A percentile compares a stretch with the other conserved stretches of the same genome.
Evolutionary conservation across 2,329 filamentous ascomycete genomes (phyloP).

Genomic region (Fusarium veterinarium): DNA sequence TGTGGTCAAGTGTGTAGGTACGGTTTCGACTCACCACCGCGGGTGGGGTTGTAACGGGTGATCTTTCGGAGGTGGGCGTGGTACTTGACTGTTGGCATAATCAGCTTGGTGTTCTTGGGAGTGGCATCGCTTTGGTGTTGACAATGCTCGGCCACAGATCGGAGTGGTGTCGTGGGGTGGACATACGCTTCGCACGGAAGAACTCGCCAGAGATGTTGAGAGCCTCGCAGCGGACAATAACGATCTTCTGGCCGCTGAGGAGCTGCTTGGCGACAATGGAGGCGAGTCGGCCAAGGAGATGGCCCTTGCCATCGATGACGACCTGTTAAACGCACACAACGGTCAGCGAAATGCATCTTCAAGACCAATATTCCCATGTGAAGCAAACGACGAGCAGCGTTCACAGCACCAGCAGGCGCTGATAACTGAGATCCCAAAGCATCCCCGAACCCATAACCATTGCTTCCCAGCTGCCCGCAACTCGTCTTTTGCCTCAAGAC

Average conservation of each 20-base stretch:
- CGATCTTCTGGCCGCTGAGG: constrained; percentile 99
- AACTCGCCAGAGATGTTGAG: constrained; percentile 99
- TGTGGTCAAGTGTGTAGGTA: constrained; percentile 43
- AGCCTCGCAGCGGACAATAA: constrained; percentile 97
- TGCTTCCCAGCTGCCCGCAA: constrained; percentile 21
- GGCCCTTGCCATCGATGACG: constrained; percentile 99
- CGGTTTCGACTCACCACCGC: constrained; percentile 79
- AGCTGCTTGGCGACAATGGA: constrained; percentile 99
- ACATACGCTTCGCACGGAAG: constrained; percentile 99
- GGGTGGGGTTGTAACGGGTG: constrained; percentile 99
- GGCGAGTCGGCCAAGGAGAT: constrained; percentile 98
- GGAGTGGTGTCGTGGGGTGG: constrained; percentile 30
- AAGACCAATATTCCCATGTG: constrained; percentile 36
- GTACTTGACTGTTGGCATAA: constrained; percentile 89
- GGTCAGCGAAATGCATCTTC: constrained; percentile 39
- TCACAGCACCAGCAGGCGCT: constrained; percentile 4
- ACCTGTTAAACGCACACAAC: constrained; percentile 66
- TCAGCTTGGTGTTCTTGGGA: constrained; percentile 56
- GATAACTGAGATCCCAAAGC: constrained; percentile 24
- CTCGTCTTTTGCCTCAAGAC: constrained; percentile 34
- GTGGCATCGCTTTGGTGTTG: constrained; percentile 19
- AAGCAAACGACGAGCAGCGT: constrained; percentile 27
- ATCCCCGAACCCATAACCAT: constrained; percentile 33
- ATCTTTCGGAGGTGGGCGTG: constrained; percentile 99
- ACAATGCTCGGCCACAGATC: constrained; percentile 34